Evolutionary conservation across 2,329 filamentous ascomycete species (phyloP).

Genomic region (Epichloe scottii): DNA sequence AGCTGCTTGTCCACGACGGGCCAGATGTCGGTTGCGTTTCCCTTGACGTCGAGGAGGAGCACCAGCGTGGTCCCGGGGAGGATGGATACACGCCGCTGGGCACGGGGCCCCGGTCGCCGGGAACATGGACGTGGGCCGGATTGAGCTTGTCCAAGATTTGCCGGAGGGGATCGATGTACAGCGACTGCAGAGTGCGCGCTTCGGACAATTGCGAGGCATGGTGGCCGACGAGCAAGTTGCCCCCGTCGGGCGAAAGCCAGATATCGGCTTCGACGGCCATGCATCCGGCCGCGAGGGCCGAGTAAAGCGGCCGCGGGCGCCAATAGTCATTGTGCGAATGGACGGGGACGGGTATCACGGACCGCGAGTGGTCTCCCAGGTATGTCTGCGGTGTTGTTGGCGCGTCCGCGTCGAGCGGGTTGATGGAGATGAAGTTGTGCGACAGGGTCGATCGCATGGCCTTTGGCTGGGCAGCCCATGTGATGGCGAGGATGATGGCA

Average conservation of each 20-base stretch:
- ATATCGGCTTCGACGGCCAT: slow-evolving; percentile 56
- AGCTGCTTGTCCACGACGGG: slow-evolving; percentile 25
- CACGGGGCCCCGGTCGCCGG: slow-evolving; percentile 22
- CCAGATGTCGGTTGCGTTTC: slow-evolving; percentile 13
- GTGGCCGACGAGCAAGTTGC: slow-evolving; percentile 49
- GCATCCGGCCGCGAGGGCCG: slow-evolving; percentile 46
- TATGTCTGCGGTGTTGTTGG: slow-evolving; percentile 1
- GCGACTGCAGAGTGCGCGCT: slow-evolving; percentile 40
- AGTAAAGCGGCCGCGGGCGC: slow-evolving; percentile 48
- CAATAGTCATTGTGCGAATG: slow-evolving; percentile 62
- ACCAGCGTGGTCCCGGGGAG: slow-evolving; percentile 40
- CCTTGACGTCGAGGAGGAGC: slow-evolving; percentile 59
- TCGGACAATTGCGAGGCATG: slow-evolving; percentile 32
- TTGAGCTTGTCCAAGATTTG: slow-evolving; percentile 37
- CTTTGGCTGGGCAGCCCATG: slow-evolving; percentile 2
- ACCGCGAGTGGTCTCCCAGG: slow-evolving; percentile 1
- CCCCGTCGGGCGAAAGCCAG: slow-evolving; percentile 38
- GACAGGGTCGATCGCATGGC: slow-evolving; percentile 3
- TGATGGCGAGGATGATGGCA: slow-evolving; percentile 5
- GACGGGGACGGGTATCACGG: slow-evolving; percentile 34
- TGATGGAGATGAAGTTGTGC: slow-evolving; percentile 7
- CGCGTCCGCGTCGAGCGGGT: not conserved
- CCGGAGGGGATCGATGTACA: slow-evolving; percentile 54
- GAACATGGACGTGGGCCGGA: not conserved
- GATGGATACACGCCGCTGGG: slow-evolving; percentile 43